These are phyloP conservation scores for Penicillium sp. DNA, from an alignment of 2,329 filamentous ascomycete species.

Conservation along the genomic window DNA sequence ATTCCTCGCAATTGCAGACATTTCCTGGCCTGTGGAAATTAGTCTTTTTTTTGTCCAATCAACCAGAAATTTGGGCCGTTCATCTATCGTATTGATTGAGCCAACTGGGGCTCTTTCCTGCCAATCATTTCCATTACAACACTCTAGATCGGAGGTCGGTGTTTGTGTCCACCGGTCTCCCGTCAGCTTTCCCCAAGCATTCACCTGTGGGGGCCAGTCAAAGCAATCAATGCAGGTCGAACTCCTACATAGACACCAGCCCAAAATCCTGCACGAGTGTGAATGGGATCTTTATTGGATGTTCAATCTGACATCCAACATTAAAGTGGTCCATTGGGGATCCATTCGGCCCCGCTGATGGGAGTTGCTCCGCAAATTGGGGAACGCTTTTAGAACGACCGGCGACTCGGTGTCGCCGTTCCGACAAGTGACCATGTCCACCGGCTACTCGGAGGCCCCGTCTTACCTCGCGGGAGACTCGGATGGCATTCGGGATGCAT, in stretches of 20 bases:
- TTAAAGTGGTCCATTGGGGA: constrained; percentile 1
- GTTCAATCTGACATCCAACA: no score
- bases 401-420: constrained; percentile 5
- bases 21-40: no score
- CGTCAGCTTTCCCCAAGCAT: background rate
- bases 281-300: no score
- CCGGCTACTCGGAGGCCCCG: constrained; percentile 28
- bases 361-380: constrained; percentile 4
- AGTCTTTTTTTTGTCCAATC: no score
- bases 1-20: no score
- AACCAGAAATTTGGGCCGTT: no score
- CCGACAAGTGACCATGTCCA: constrained; percentile 10
- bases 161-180: constrained; percentile 20
- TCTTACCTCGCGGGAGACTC: constrained; percentile 14
- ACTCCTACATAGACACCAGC: background rate
- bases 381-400: background rate
- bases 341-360: constrained; percentile 4
- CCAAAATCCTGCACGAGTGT: no score
- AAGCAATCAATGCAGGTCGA: background rate
- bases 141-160: constrained; percentile 20
- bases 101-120: no score
- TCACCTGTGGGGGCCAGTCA: background rate
- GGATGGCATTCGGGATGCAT: constrained; percentile 4
- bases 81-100: no score
- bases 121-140: no score